Base-by-base conservation (phyloP, 305 asterid genomes). In the Solanum chacoense region DNA sequence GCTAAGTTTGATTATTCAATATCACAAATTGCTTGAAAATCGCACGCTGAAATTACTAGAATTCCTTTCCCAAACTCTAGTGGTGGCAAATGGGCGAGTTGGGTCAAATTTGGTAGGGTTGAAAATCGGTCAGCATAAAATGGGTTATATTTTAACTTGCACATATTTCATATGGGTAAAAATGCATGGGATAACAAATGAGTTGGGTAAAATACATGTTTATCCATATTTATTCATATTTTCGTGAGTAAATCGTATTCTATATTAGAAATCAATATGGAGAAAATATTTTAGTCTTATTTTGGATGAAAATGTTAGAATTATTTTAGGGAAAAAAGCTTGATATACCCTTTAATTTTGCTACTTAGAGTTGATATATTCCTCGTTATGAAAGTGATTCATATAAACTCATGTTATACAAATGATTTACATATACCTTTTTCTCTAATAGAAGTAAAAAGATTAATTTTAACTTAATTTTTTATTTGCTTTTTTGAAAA, bases 171-270 rank as follows among this genome's bases (percentile, higher is more conserved):
- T 14, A 2, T 45, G 63, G 63, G 1, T 14, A 45, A 45, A 45
- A 14, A 6, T 45, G 1, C n/a, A 16, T 6, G 0, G 4, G 65
- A 0, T 50, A 16, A 50, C n/a, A 50, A 50, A 50, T 50, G 65
- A 0, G n/a, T 50, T 16, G 9, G n/a, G 4, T 16, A 50, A 50
- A 50, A 50, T 50, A 50, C 65, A 50, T 50, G 65, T 50, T 16
- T 0, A 50, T 4, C 9, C 4, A 1, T 6, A 16, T 50, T 50
- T 50, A 16, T 50, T 5, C 4, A 50, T 16, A 16, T 16, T 50
- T 50, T 50, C 0, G 16, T 7, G 65, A 50, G 65, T 45, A 50
- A 50, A 50, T 50, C 0, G 1, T 6, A 50, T 0, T 50, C n/a
- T 50, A 50, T 0, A 0, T 6, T 2, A 50, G 22, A 50, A 14